Percentiles rank a stretch among this genome's conserved stretches.
These are phyloP conservation scores for Penicillium herquei DNA, from an alignment of 495 filamentous ascomycete genomes.

Conservation along the genomic window DNA sequence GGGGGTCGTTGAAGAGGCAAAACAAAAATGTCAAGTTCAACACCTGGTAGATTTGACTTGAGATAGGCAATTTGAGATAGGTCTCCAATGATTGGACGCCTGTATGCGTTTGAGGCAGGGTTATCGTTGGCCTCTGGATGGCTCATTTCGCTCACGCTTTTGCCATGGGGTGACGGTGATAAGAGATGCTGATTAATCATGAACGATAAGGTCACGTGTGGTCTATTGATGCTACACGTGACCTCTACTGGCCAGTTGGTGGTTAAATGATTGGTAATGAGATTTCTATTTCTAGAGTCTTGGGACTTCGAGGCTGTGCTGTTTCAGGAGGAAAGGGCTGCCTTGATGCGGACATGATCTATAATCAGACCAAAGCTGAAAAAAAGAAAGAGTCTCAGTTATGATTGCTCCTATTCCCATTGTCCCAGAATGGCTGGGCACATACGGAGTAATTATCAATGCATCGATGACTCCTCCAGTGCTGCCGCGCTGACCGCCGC, in stretches of 20 bases:
- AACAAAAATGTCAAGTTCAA: too few relatives aligned
- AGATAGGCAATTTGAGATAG: conserved; percentile 6
- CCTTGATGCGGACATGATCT: not conserved
- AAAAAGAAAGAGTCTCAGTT: too few relatives aligned
- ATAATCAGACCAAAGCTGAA: not conserved
- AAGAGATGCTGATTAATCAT: conserved; percentile 17
- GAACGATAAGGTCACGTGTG: conserved; percentile 2
- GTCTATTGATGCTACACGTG: not conserved
- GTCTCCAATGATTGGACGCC: conserved; percentile 17
- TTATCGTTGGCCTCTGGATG: conserved; percentile 28
- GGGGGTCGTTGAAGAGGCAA: conserved; percentile 9
- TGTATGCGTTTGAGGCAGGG: conserved; percentile 2
- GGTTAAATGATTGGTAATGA: not conserved
- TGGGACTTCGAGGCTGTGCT: not conserved
- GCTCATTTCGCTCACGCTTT: conserved; percentile 8
- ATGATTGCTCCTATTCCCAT: too few relatives aligned
- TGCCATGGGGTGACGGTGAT: conserved; percentile 1
- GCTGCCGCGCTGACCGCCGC: conserved; percentile 4
- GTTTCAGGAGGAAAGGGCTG: not conserved
- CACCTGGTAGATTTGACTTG: not conserved
- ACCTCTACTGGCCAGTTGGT: not conserved
- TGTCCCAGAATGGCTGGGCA: too few relatives aligned
- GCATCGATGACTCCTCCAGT: too few relatives aligned
- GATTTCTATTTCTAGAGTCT: not conserved
- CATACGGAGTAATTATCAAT: too few relatives aligned